Base-by-base conservation (phyloP, 257 asterid genomes). In the Forsythia suspensa region DNA sequence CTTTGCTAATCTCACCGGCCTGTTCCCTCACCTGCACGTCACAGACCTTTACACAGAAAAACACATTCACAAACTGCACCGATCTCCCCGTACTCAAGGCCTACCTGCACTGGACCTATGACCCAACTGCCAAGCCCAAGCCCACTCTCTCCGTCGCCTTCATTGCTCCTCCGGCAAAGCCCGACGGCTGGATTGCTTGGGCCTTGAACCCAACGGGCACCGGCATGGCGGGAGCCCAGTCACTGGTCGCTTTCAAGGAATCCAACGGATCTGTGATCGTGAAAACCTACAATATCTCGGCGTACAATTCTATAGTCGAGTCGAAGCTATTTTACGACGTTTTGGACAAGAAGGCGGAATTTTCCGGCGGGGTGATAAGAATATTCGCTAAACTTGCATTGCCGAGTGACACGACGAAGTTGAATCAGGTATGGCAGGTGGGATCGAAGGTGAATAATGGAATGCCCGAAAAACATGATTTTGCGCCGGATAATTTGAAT, bases 111-210 rank as follows among this genome's bases (percentile, higher is more conserved):
- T 92, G 90, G 91, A 81, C 80, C 44, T 89, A 85, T 80, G 75
- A 90, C 78, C 80, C 85, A 21, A 15, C 79, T 15, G 70, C 87
- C 9, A 79, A 44, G 63, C 84, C 79, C 21, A 76, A 74, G 5
- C 87, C 90, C 70, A 87, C 94, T 2, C 89, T 93, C 72, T 79
- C 90, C 68, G 7, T 92, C 59, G 94, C 92, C 63, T 94, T 91
- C 90, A 41, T 84, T 34, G 98, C 96, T 0, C 82, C 91, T 13
- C 95, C 95, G 10, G 82, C 90, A 8, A 77, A 75, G 39, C 78
- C 93, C 55, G 80, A 77, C 43, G 97, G 97, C n/a, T 94, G 96
- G 98, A 80, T 92, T 34, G 86, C 95, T 0, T 94, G 95, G 97
- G 97, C 89, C 29, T 80, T 94, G 2, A 92, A 92, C 82, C 98